phyloP scores from a whole-genome alignment of 371 early-diverging fungal species.

The Umbelopsis sp. region DNA sequence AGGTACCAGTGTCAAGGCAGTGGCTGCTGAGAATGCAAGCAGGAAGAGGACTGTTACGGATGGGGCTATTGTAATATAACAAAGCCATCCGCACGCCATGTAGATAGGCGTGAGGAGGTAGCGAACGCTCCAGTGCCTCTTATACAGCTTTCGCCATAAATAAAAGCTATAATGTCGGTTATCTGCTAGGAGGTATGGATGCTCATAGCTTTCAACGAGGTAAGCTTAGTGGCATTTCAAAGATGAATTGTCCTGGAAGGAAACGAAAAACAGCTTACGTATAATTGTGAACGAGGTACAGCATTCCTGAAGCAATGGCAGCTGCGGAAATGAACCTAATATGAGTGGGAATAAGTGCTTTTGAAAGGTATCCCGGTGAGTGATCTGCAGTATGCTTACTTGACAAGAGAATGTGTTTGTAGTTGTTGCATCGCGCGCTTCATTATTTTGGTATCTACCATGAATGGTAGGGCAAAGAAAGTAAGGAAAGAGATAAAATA shows the following conservation, averaged over 20 bases:
- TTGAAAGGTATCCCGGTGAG: not conserved
- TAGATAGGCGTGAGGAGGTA: constrained; percentile 77
- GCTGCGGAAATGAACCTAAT: not conserved
- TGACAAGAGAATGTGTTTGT: not conserved
- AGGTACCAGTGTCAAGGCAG: constrained; percentile 75
- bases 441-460: constrained; percentile 12
- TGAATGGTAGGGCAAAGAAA: constrained; percentile 45
- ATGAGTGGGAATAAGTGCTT: not conserved
- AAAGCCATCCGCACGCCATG: constrained; percentile 47
- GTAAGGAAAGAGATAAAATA: constrained; percentile 81
- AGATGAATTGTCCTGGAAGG: not conserved
- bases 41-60: constrained; percentile 47
- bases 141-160: constrained; percentile 83
- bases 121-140: constrained; percentile 52
- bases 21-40: constrained; percentile 49
- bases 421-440: not conserved
- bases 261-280: constrained; percentile 51
- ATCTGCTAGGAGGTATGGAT: constrained; percentile 93
- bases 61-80: constrained; percentile 27
- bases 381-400: not conserved
- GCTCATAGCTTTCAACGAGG: constrained; percentile 66
- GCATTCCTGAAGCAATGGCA: constrained; percentile 21
- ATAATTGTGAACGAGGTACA: constrained; percentile 47
- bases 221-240: not conserved
- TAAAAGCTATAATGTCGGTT: constrained; percentile 97